phyloP scores from a whole-genome alignment of 805 yeast genomes.

The Saccharomycopsis oosterbeekiorum region DNA sequence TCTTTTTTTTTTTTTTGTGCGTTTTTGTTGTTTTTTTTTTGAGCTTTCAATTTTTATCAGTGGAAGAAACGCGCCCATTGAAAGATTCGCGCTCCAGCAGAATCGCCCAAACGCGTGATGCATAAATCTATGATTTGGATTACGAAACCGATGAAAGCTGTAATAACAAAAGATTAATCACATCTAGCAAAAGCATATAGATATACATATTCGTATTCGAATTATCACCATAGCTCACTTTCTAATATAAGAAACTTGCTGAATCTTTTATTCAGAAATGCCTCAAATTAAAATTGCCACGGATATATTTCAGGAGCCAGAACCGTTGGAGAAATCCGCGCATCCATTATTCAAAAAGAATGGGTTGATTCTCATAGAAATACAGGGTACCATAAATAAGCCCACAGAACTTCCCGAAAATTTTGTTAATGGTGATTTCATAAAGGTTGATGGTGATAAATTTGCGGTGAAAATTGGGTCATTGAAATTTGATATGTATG shows the following conservation, averaged over 20 bases:
- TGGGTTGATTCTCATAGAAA: constrained; percentile 16
- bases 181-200: too few species aligned
- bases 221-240: too few species aligned
- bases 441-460: not conserved
- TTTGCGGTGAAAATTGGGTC: constrained; percentile 12
- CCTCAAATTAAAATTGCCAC: constrained; percentile 13
- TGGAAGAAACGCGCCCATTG: not conserved
- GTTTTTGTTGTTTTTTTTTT: not conserved
- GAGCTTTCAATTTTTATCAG: not conserved
- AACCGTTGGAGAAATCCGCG: not conserved
- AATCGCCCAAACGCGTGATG: not conserved
- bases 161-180: too few species aligned
- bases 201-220: too few species aligned
- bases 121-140: too few species aligned
- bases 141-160: too few species aligned
- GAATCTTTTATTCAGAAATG: not conserved
- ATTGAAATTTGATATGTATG: not conserved
- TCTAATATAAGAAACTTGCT: too few species aligned
- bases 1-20: not conserved
- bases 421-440: not conserved
- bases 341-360: constrained; percentile 10
- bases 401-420: constrained; percentile 2
- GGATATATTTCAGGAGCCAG: not conserved
- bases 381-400: constrained; percentile 16
- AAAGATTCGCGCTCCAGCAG: not conserved